Evolutionary conservation across 2,329 filamentous ascomycete genomes (phyloP).

Genomic region (Rhinocladiella similis): DNA sequence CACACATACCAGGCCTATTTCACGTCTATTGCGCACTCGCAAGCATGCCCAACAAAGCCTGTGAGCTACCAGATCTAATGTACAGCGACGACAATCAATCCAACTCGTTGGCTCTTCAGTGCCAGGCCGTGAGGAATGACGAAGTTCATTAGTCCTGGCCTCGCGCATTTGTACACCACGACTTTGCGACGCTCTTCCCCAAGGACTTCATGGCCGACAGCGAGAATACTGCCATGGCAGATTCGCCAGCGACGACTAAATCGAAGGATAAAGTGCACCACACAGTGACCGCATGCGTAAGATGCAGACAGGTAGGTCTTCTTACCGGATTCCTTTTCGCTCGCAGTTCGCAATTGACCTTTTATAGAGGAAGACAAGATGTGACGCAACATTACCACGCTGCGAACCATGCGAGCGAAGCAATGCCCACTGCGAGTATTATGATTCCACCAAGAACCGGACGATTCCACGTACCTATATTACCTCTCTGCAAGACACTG

Average conservation of each 20-base stretch:
- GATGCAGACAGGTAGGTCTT: conserved; percentile 49
- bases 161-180: neutral
- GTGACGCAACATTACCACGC: conserved; percentile 86
- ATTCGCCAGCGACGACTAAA: conserved; percentile 16
- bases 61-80: neutral
- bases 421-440: conserved; percentile 91
- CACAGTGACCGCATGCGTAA: conserved; percentile 51
- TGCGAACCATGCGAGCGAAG: conserved; percentile 92
- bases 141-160: neutral
- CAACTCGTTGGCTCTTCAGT: neutral
- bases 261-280: conserved; percentile 34
- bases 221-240: conserved; percentile 23
- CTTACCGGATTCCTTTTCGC: conserved; percentile 4
- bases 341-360: conserved; percentile 11
- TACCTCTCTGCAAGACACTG: conserved; percentile 83
- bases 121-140: neutral
- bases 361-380: conserved; percentile 86
- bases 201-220: conserved; percentile 16
- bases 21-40: neutral
- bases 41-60: neutral
- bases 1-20: neutral
- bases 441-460: conserved; percentile 80
- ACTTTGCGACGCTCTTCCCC: no score
- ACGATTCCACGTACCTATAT: conserved; percentile 92
- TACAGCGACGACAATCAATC: neutral